Base-by-base conservation (phyloP, 2,329 filamentous ascomycete species). In the Daldinia sp. region DNA sequence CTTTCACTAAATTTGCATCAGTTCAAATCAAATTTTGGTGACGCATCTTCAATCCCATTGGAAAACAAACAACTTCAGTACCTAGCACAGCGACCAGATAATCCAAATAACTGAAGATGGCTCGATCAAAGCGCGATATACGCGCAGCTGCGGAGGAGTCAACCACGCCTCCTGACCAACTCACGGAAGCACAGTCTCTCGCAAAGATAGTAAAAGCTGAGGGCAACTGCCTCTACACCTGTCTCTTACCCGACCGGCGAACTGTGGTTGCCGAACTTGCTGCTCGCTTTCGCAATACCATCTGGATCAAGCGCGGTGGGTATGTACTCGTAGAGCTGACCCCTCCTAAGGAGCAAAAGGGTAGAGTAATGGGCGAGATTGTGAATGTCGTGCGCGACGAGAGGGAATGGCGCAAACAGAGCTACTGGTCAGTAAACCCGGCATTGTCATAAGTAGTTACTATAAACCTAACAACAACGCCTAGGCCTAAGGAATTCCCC, bases 351-450 rank as follows among this genome's bases (percentile, higher is more conserved):
- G 88, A 89, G 30, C 88, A 90, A 58, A 90, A 91, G 50, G 93
- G 93, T 75, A 94, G 93, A 79, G 87, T 97, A 12, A 86, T 88
- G 59, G 96, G 95, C 13, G 93, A 97, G 80, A 98, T 99, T 75
- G 86, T 97, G 73, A 98, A 98, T 77, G 89, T 98, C 39, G 94
- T 98, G 41, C 86, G 93, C 41, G 93, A 98, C 76, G 94, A 98
- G 83, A 97, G 93, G 81, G 85, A 86, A 48, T 99, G 96, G 96
- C 89, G 94, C 76, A 97, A 97, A 82, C 90, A 92, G 82, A 76
- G 84, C 9, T 99, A 95, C 79, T 98, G 96, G 96, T 95, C 76
- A 60, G 83, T 79, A 41, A 13, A 12, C 20, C 3, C 20, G 42
- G 15, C 44, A 2, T 58, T 41, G n/a, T 28, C 58, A 44, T 51